Evolutionary conservation across 192 early-diverging fungal species (phyloP), one percentile per base, ranked within the genome.

Genomic region (Cetraspora pellucida): DNA sequence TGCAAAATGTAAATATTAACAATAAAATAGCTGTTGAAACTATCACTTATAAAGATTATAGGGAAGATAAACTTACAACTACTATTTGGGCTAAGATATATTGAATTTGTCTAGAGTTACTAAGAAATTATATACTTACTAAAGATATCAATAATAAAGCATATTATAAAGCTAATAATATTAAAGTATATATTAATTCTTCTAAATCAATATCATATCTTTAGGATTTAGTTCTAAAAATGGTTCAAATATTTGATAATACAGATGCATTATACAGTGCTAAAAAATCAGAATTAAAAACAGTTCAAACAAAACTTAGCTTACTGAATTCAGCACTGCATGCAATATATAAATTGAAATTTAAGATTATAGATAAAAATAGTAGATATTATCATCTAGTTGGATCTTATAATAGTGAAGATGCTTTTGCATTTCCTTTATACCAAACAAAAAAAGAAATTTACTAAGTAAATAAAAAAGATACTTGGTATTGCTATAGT

Each of bases 271-370:
- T 45, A 17, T 45, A 45, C 31, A 69, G 67, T 47, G 67, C 44
- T 69, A 69, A 69, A 69, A 69, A 69, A 69, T 69, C 45, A 13
- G 67, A 45, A 25, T 69, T 69, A 16, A 69, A 69, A 69, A 49
- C 67, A 17, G 46, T 8, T 69, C 43, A 17, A 16, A 16, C 67
- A 10, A 69, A 69, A 69, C 67, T 70, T 65, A 13, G 68, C 23
- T 70, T 70, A 50, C 27, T 70, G 19, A 70, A 70, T 70, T 23
- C 68, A 50, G 47, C 47, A 50, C 68, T 69, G 0, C 21, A 45
- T 19, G 46, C 67, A 69, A 69, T 44, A 21, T 70, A 70, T 70
- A 45, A 45, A 0, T 25, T 70, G 10, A 70, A 70, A 50, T 52
- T 70, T 49, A 70, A 70, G 49, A n/a, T n/a, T n/a, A n/a, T n/a